A percentile compares a stretch with the other conserved stretches of the same genome.
Conservation (phyloP, 2,329 filamentous ascomycete species). For the Trichoderma sp. region DNA sequence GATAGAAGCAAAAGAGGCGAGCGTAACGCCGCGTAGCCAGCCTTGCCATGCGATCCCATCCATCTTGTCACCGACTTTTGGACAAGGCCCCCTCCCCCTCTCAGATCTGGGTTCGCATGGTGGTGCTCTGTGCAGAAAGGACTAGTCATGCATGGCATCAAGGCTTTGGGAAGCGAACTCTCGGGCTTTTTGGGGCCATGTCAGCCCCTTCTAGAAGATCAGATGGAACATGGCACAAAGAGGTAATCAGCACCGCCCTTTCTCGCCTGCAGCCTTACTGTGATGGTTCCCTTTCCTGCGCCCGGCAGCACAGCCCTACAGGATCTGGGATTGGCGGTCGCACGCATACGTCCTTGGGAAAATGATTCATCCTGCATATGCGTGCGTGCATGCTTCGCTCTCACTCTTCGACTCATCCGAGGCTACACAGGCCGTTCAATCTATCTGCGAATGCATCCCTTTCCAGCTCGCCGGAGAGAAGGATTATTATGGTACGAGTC, state of each 20-base stretch:
- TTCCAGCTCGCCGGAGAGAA: neutral
- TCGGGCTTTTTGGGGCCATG: neutral
- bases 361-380: neutral
- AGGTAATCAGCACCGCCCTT: neutral
- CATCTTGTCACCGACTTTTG: slow-evolving; percentile 3
- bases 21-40: slow-evolving; percentile 6
- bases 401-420: neutral
- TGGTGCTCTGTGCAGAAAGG: slow-evolving; percentile 4
- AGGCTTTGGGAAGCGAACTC: neutral
- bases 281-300: neutral
- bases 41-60: neutral
- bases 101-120: slow-evolving; percentile 18
- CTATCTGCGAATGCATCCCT: neutral
- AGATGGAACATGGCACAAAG: slow-evolving; percentile 19
- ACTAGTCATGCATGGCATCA: slow-evolving; percentile 15
- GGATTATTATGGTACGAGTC: neutral
- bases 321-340: slow-evolving; percentile 4
- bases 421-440: neutral
- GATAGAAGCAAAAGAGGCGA: neutral
- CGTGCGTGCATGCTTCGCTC: neutral
- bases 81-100: neutral
- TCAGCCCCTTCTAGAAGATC: slow-evolving; percentile 26
- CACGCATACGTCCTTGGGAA: neutral
- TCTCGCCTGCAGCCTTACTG: slow-evolving; percentile 15
- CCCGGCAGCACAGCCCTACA: slow-evolving; percentile 13